phyloP scores from a whole-genome alignment of 169 alveolate genomes.

The Plasmodium chabaudi region DNA sequence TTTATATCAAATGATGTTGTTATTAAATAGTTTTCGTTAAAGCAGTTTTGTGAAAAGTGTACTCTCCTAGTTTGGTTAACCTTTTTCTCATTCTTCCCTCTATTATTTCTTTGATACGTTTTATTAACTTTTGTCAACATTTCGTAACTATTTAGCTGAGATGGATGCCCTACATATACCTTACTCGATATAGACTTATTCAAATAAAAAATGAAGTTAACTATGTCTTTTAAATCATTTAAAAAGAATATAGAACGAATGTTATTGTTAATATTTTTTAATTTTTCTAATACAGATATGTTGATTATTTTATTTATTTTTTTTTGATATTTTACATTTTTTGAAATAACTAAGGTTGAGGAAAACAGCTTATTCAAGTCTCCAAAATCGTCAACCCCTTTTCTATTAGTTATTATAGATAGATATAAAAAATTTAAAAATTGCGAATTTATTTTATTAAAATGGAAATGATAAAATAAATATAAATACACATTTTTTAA shows the following conservation, averaged over 20 bases:
- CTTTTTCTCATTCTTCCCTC: background rate
- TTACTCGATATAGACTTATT: conserved; percentile 31
- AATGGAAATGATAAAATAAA: conserved; percentile 53
- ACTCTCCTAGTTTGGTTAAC: background rate
- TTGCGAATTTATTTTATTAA: conserved; percentile 8
- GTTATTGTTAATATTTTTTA: conserved; percentile 1
- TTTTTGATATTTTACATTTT: conserved; percentile 18
- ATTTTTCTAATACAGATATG: conserved; percentile 1
- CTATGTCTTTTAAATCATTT: conserved; percentile 16
- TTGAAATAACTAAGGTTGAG: conserved; percentile 34
- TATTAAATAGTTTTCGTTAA: conserved; percentile 14
- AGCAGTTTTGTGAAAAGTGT: background rate
- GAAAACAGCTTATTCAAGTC: conserved; percentile 23
- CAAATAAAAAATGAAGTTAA: conserved; percentile 26
- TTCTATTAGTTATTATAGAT: conserved; percentile 4
- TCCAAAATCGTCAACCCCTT: background rate
- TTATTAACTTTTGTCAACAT: background rate
- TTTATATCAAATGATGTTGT: conserved; percentile 32
- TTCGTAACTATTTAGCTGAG: background rate
- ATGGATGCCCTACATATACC: background rate
- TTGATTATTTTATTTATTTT: conserved; percentile 22
- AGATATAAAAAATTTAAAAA: conserved; percentile 36
- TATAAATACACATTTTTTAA: conserved; percentile 25
- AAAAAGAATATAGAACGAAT: background rate
- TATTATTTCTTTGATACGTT: background rate